Percentiles rank a stretch among this genome's conserved stretches.
Evolutionary conservation across 2,329 filamentous ascomycete genomes (phyloP).

Genomic region (Sporothrix dimorphospora): DNA sequence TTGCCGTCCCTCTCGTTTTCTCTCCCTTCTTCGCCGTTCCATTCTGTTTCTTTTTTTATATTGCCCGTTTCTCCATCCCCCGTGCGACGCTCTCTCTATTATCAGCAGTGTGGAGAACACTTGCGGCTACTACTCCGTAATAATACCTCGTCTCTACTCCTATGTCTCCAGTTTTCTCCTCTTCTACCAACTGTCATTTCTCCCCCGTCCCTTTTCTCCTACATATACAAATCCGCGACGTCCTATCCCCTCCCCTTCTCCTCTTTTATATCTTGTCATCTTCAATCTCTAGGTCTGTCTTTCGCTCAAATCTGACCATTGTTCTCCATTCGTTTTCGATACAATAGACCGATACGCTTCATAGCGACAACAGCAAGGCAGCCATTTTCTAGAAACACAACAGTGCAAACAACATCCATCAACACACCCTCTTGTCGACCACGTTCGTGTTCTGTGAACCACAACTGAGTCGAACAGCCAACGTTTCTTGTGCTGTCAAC

Average conservation of each 20-base stretch:
- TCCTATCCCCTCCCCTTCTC: background rate
- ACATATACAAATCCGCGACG: background rate
- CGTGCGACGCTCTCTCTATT: conserved; percentile 17
- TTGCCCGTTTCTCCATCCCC: conserved; percentile 16
- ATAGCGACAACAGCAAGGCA: background rate
- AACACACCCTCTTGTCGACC: background rate
- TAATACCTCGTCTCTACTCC: conserved; percentile 6
- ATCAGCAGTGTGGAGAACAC: conserved; percentile 22
- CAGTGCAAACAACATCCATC: background rate
- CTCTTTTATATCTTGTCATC: background rate
- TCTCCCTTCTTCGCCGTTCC: conserved; percentile 17
- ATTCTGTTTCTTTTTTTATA: conserved; percentile 28
- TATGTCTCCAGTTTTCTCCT: background rate
- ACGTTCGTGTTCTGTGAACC: conserved; percentile 30
- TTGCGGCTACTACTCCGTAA: conserved; percentile 21
- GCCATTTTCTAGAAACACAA: background rate
- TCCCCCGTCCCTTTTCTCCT: conserved; percentile 7
- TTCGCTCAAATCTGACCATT: conserved; percentile 34
- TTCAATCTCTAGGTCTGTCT: conserved; percentile 28
- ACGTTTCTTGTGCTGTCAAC: background rate
- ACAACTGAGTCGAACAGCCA: conserved; percentile 12
- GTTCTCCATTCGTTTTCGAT: background rate
- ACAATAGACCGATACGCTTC: background rate
- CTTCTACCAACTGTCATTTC: background rate
- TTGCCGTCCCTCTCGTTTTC: background rate